A percentile compares a stretch with the other conserved stretches of the same genome.
phyloP scores from a whole-genome alignment of 208 protist genomes.

The Trypanosoma grayi region DNA sequence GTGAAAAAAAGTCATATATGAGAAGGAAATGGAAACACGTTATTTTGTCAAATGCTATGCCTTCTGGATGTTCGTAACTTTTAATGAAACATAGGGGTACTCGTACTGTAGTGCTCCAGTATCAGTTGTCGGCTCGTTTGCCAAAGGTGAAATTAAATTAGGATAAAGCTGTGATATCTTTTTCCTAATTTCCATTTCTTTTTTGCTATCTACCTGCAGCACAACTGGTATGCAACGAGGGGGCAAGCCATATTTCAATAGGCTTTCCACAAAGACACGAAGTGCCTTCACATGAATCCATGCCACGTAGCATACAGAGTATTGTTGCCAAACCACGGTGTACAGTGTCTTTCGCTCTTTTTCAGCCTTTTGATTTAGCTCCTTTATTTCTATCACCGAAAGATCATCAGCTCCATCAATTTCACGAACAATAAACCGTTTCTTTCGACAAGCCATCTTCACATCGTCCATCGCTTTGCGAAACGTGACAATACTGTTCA shows the following conservation, averaged over 20 bases:
- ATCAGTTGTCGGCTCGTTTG: constrained; percentile 46
- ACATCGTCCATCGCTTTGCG: constrained; percentile 85
- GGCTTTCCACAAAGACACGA: constrained; percentile 88
- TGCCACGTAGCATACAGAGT: constrained; percentile 84
- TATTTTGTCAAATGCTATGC: neutral
- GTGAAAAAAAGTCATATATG: neutral
- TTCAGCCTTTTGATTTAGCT: constrained; percentile 73
- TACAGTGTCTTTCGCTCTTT: constrained; percentile 84
- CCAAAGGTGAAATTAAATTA: constrained; percentile 49
- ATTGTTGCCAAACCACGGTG: constrained; percentile 80
- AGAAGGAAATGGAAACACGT: constrained; percentile 4
- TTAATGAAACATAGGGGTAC: constrained; percentile 84
- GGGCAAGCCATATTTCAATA: constrained; percentile 90
- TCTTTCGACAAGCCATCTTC: constrained; percentile 71
- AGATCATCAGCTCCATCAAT: constrained; percentile 69
- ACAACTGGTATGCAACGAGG: constrained; percentile 83
- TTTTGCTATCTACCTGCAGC: constrained; percentile 60
- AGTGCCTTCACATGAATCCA: constrained; percentile 93
- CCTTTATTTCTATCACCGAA: constrained; percentile 50
- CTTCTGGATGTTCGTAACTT: constrained; percentile 77
- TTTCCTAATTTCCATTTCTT: constrained; percentile 74
- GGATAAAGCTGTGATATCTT: constrained; percentile 74
- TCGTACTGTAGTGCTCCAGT: constrained; percentile 75
- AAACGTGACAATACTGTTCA: constrained; percentile 90
- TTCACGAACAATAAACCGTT: constrained; percentile 78